Percentiles rank a stretch among this genome's conserved stretches.
Evolutionary conservation across 148 eudicot genomes (phyloP).

Genomic region (Camellia sinensis): DNA sequence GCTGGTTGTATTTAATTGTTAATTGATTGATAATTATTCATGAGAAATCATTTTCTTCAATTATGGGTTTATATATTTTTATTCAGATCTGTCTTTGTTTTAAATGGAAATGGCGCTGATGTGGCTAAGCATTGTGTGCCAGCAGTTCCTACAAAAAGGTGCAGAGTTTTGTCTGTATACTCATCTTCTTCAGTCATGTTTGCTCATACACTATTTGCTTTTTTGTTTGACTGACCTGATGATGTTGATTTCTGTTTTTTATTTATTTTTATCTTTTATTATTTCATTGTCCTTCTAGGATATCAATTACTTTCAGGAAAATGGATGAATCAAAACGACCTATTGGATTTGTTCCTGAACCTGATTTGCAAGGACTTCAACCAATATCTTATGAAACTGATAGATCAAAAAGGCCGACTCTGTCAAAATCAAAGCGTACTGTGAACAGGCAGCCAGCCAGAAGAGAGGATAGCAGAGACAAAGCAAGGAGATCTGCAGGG

Average conservation of each 20-base stretch:
- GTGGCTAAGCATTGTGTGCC: constrained; percentile 71
- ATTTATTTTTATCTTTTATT: too few relatives aligned
- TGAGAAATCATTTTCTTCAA: not conserved
- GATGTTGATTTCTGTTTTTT: not conserved
- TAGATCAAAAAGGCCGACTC: constrained; percentile 15
- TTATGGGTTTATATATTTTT: not conserved
- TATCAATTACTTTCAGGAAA: constrained; percentile 60
- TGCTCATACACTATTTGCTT: not conserved
- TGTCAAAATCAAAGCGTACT: constrained; percentile 17
- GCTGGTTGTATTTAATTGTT: not conserved
- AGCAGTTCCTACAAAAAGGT: constrained; percentile 60
- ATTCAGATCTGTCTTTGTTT: constrained; percentile 57
- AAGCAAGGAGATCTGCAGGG: constrained; percentile 6
- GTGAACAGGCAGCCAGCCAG: constrained; percentile 10
- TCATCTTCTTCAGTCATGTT: not conserved
- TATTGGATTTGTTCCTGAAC: constrained; percentile 37
- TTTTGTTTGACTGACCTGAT: not conserved
- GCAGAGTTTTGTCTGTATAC: not conserved
- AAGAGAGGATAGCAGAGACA: constrained; percentile 23
- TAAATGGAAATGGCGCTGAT: constrained; percentile 63
- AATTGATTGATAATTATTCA: not conserved
- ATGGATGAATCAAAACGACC: constrained; percentile 59
- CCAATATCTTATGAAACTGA: constrained; percentile 36
- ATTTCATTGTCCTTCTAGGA: constrained; percentile 25
- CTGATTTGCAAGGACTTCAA: constrained; percentile 48